A percentile compares a stretch with the other conserved stretches of the same genome.
These are phyloP conservation scores for Cladophialophora psammophila DNA, from an alignment of 2,329 filamentous ascomycete species.

Conservation along the genomic window DNA sequence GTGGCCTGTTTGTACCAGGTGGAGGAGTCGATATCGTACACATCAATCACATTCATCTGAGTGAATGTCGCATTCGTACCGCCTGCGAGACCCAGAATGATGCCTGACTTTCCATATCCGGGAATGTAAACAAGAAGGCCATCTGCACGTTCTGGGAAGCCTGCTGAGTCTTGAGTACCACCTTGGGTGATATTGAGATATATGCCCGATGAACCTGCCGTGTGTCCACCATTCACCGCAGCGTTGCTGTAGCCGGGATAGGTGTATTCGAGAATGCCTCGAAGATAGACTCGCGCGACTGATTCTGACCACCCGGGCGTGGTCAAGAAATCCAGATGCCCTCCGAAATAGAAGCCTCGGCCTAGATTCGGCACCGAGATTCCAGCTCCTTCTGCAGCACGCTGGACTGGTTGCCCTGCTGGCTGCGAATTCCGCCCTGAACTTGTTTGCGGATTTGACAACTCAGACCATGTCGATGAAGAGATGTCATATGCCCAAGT, in stretches of 20 bases:
- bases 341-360: constrained; percentile 79
- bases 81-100: constrained; percentile 79
- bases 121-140: constrained; percentile 77
- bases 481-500: constrained; percentile 75
- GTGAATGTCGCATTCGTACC: constrained; percentile 72
- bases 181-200: constrained; percentile 79
- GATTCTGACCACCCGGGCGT: constrained; percentile 73
- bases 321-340: constrained; percentile 72
- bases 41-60: constrained; percentile 75
- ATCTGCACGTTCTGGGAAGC: constrained; percentile 77
- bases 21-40: constrained; percentile 76
- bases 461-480: constrained; percentile 68
- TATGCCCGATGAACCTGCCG: constrained; percentile 67
- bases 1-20: constrained; percentile 79
- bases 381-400: constrained; percentile 76
- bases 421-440: constrained; percentile 68
- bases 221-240: constrained; percentile 62
- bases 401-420: constrained; percentile 65
- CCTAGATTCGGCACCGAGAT: constrained; percentile 73
- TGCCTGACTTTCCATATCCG: constrained; percentile 75
- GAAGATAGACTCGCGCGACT: constrained; percentile 71
- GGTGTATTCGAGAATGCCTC: constrained; percentile 77
- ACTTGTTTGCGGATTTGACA: constrained; percentile 67
- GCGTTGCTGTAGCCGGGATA: constrained; percentile 73
- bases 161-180: constrained; percentile 69